Evolutionary conservation across 208 protist genomes (phyloP).

Genomic region (Acanthamoeba lenticulata): DNA sequence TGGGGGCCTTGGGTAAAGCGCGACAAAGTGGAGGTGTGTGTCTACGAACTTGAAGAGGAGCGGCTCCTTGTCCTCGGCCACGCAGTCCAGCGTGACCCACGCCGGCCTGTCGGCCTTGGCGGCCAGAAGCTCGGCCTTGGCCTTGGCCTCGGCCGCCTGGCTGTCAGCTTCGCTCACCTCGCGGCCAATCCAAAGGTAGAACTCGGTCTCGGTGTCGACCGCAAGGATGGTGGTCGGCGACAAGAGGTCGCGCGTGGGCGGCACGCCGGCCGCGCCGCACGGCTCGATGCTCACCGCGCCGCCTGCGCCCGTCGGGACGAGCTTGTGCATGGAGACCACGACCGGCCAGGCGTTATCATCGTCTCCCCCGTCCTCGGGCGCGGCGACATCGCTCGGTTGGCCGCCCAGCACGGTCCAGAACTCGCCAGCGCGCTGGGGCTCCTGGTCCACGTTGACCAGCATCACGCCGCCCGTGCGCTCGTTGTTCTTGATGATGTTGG

Average conservation of each 20-base stretch:
- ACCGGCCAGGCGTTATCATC: background rate
- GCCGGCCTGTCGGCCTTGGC: background rate
- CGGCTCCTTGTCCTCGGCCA: background rate
- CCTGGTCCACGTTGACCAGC: background rate
- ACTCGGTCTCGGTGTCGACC: background rate
- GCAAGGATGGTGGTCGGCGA: background rate
- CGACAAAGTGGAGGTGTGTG: too few relatives aligned
- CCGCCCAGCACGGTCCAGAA: background rate
- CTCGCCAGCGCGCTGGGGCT: background rate
- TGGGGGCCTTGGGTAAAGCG: too few relatives aligned
- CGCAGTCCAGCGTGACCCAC: background rate
- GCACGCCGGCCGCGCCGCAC: background rate
- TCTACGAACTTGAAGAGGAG: background rate
- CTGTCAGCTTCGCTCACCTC: background rate
- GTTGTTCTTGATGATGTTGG: background rate
- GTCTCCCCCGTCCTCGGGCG: background rate
- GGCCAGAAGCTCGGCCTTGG: background rate
- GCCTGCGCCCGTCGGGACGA: background rate
- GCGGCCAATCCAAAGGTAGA: background rate
- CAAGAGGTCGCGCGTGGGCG: background rate
- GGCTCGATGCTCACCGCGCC: background rate
- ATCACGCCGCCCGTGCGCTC: background rate
- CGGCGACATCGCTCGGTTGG: background rate
- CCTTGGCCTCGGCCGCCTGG: background rate
- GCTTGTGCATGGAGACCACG: background rate